Evolutionary conservation across 306 rosid genomes (phyloP).

Genomic region (Astragalus glycyphyllos): DNA sequence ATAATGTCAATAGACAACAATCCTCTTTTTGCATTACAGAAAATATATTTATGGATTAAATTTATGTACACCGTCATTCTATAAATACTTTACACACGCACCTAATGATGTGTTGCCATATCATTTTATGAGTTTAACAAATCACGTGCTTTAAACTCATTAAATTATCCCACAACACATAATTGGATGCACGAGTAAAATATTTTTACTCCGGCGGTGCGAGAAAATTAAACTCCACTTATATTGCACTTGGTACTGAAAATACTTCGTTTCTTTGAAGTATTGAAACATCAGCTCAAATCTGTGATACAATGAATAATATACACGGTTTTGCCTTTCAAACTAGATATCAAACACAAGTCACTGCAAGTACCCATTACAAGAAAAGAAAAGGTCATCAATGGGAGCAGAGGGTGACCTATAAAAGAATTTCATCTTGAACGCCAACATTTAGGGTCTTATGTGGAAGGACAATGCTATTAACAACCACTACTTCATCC

Average conservation of each 20-base stretch:
- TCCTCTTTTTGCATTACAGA: too few relatives aligned
- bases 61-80: too few relatives aligned
- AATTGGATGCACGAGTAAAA: too few relatives aligned
- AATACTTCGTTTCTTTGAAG: slow-evolving; percentile 12
- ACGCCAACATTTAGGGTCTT: slow-evolving; percentile 89
- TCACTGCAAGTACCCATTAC: slow-evolving; percentile 17
- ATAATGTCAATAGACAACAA: too few relatives aligned
- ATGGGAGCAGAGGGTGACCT: slow-evolving; percentile 30
- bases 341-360: slow-evolving; percentile 28
- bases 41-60: too few relatives aligned
- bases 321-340: slow-evolving; percentile 27
- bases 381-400: slow-evolving; percentile 17
- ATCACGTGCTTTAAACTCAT: too few relatives aligned
- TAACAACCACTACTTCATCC: slow-evolving; percentile 90
- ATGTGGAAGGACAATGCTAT: slow-evolving; percentile 90
- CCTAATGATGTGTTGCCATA: too few relatives aligned
- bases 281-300: slow-evolving; percentile 16
- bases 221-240: too few relatives aligned
- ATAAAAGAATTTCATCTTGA: slow-evolving; percentile 93
- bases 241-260: not conserved
- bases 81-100: too few relatives aligned
- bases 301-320: slow-evolving; percentile 17
- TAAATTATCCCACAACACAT: too few relatives aligned
- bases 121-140: too few relatives aligned
- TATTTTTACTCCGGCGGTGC: too few relatives aligned